Evolutionary conservation across 768 basidiomycete genomes (phyloP).

Genomic region (Chiua virens): DNA sequence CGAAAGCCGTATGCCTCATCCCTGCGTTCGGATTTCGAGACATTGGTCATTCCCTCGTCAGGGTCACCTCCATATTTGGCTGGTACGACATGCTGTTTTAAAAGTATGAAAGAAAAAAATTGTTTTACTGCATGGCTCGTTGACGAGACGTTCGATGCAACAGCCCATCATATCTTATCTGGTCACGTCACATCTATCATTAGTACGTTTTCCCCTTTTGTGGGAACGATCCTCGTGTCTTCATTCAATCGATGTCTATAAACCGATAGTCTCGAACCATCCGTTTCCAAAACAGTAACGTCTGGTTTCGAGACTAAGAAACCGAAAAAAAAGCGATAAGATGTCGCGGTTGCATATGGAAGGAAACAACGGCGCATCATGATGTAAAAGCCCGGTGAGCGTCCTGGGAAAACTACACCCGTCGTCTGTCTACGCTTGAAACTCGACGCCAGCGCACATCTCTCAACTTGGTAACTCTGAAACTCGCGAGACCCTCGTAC

Average conservation of each 20-base stretch:
- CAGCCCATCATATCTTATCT: conserved; percentile 12
- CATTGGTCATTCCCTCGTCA: no score
- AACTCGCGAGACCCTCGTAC: no score
- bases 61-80: not conserved
- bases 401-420: no score
- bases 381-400: no score
- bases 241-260: not conserved
- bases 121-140: not conserved
- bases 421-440: no score
- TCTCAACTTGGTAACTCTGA: no score
- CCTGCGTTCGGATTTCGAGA: not conserved
- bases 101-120: not conserved
- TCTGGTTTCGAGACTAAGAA: no score
- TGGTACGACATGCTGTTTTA: not conserved
- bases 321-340: not conserved
- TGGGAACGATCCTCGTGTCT: not conserved
- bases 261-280: no score
- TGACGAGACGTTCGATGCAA: not conserved
- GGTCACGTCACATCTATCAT: not conserved
- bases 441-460: no score
- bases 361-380: not conserved
- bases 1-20: conserved; percentile 6
- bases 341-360: not conserved
- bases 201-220: not conserved
- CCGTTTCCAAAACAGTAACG: no score